Base-by-base conservation (phyloP, 306 rosid species). In the Lagenaria siceraria region DNA sequence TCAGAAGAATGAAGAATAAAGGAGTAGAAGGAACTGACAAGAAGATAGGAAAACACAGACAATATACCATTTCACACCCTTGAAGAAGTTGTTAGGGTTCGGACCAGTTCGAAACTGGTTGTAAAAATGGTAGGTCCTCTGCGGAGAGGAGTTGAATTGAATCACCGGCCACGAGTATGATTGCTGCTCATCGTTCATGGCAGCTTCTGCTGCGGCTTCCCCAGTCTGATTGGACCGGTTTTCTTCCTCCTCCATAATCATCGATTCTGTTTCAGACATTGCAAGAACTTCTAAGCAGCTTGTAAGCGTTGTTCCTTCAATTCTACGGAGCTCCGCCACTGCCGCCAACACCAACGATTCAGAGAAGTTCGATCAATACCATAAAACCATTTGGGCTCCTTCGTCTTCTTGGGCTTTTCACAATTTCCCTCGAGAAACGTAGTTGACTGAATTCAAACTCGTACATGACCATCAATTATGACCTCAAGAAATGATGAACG, bases 21-120 rank as follows among this genome's bases (percentile, higher is more conserved):
- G 55, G 8, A 38, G 7, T 0, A 80, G 21, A 49, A 5, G 33
- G 25, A 40, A 46, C 52, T 2, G 5, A 46, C 12, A 3, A 73
- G 58, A 71, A 60, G 35, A 18, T 15, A 49, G 27, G 36, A 78
- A 3, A 42, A 40, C 46, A 25, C 29, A 59, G 2, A 14, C 18
- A 36, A 77, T 7, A 56, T 79, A 93, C 98, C 99, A 95, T 88
- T 89, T 92, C 80, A 89, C 90, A 80, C 84, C 90, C 78, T 95
- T 92, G 84, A 90, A 86, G 71, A 95, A 95, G 81, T 88, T 95
- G 87, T 95, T 92, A 83, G 93, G 97, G 88, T 88, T 87, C 43
- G 93, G 14, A 69, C 83, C 62, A 83, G 88, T 71, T 66, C 78
- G 74, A 89, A 92, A 95, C 88, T 95, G 97, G 56, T 54, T 85